Percentiles rank a stretch among this genome's conserved stretches.
Conservation (phyloP, 2,329 filamentous ascomycete species). For the Hypoxylon sp. region DNA sequence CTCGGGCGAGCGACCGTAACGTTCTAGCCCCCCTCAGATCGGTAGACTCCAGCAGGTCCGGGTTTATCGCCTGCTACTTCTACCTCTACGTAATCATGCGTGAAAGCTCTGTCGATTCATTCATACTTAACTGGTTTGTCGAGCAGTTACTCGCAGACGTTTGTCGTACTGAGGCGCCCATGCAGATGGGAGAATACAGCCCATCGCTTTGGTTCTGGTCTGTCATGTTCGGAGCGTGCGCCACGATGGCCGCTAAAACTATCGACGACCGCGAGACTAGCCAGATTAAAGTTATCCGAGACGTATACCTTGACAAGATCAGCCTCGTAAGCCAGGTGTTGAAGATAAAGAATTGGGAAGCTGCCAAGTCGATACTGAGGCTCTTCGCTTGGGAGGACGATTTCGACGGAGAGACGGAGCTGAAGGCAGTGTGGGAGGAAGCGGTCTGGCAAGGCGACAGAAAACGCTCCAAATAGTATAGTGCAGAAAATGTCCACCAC, state of each 20-base stretch:
- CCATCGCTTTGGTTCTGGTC: conserved; percentile 63
- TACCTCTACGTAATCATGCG: conserved; percentile 63
- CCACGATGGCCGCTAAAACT: conserved; percentile 57
- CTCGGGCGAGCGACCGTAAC: conserved; percentile 43
- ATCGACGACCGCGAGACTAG: conserved; percentile 55
- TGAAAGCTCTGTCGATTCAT: conserved; percentile 59
- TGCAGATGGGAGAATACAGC: conserved; percentile 60
- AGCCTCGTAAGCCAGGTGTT: conserved; percentile 58
- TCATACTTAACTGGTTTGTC: conserved; percentile 62
- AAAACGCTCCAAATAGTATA: conserved; percentile 38
- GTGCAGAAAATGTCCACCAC: conserved; percentile 25
- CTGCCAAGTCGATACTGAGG: conserved; percentile 56
- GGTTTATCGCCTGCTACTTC: conserved; percentile 64
- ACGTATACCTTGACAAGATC: conserved; percentile 60
- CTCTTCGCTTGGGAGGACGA: conserved; percentile 60
- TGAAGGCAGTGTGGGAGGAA: conserved; percentile 60
- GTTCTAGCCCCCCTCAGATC: conserved; percentile 43
- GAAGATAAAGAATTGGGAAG: conserved; percentile 58
- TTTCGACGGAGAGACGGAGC: conserved; percentile 58
- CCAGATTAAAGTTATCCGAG: conserved; percentile 58
- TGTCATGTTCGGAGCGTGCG: conserved; percentile 62
- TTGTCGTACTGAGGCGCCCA: conserved; percentile 58
- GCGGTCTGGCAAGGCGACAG: conserved; percentile 53
- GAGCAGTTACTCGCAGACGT: conserved; percentile 63
- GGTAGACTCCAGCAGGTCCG: conserved; percentile 59